Evolutionary conservation across 2,329 filamentous ascomycete genomes (phyloP).

Genomic region (Talaromyces amestolkiae): DNA sequence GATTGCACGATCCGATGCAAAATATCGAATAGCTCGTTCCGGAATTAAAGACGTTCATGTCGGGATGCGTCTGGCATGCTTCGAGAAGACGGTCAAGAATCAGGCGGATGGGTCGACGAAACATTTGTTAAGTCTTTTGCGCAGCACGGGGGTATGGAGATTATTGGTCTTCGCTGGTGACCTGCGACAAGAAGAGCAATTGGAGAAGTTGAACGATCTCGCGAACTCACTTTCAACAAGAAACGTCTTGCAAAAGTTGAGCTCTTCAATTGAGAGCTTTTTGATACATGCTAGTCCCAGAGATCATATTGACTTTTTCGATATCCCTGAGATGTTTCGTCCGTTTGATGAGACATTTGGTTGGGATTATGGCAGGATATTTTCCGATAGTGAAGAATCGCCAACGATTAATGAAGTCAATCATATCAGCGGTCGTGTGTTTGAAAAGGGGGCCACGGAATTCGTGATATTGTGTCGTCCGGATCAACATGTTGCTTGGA

Average conservation of each 20-base stretch:
- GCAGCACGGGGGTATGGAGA: conserved; percentile 36
- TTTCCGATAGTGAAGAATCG: not conserved
- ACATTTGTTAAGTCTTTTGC: conserved; percentile 38
- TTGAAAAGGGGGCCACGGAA: not conserved
- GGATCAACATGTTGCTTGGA: conserved; percentile 61
- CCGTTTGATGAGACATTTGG: conserved; percentile 2
- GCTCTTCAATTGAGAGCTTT: not conserved
- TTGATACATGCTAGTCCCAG: not conserved
- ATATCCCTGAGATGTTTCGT: conserved; percentile 11
- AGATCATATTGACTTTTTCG: not conserved
- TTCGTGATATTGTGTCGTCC: conserved; percentile 58
- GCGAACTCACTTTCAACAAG: not conserved
- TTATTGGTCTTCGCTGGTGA: conserved; percentile 9
- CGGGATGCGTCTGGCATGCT: not conserved
- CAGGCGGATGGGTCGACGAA: conserved; percentile 36
- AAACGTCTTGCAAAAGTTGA: not conserved
- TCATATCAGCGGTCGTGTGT: conserved; percentile 54
- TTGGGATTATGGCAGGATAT: conserved; percentile 15
- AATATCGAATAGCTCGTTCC: not conserved
- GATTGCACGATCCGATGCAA: too few species aligned
- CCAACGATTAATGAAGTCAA: conserved; percentile 40
- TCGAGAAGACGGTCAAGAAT: conserved; percentile 46
- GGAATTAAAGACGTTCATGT: not conserved
- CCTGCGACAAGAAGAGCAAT: conserved; percentile 35
- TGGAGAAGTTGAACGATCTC: conserved; percentile 38